Evolutionary conservation across 768 basidiomycete genomes (phyloP), one percentile per base, ranked within the genome.

Genomic region (Tremella fuciformis): DNA sequence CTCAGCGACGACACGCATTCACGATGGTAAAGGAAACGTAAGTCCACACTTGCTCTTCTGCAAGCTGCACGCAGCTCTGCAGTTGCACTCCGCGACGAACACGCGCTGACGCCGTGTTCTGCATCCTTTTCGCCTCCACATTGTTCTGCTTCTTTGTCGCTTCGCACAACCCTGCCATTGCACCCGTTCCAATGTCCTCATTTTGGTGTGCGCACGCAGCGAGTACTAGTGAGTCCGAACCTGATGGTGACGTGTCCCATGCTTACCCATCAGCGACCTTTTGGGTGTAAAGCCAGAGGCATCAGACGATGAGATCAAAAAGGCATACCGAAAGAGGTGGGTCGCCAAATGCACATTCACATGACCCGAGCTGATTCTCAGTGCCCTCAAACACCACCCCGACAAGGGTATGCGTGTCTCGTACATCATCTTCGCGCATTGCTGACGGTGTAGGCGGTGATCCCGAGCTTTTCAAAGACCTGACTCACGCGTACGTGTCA

Each of bases 391-490:
- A 15, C 18, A 44, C 11, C 71, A 73, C 51, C 69, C 69, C 8
- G 66, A 67, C 46, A 66, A 68, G 49, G 29, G 29, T 34, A 34
- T 11, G 29, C 29, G 29, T 6, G 4, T 34, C 4, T 34, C 29
- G 57, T 38, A n/a, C 38, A 7, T 38, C 11, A 1, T 21, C 34
- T 6, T 41, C 19, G 11, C 34, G 11, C 15, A 19, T 13, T 39
- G 50, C 50, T 57, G 26, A 65, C 40, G 8, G n/a, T 41, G 16
- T 34, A 79, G 91, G 92, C 48, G 92, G 92, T 57, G 93, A 96
- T 70, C 91, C 91, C 22, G 94, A 98, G 78, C 78, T 88, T 54
- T 98, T 98, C 86, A 97, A 98, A 76, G 91, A 97, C 76, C 88
- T 98, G 38, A 93, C 60, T 13, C 53, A 57, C 53, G 62, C 62